Base-by-base conservation (phyloP, 768 basidiomycete genomes). In the Pisolithus tinctorius region DNA sequence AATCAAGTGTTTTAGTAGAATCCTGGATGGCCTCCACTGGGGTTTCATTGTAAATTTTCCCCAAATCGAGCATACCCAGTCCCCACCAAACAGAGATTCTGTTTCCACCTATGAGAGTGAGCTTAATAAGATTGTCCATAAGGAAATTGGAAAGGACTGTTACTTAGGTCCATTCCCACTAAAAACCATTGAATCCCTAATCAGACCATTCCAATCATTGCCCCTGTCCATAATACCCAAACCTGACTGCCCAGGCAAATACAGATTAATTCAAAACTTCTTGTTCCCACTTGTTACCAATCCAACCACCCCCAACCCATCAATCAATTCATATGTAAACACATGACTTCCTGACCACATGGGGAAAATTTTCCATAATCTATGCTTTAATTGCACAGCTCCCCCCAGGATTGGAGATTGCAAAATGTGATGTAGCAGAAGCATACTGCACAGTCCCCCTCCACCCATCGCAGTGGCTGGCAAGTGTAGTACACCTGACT, bases 311-410 rank as follows among this genome's bases (percentile, higher is more conserved):
- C 9, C 16, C 16, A 52, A 63, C 7, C n/a, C 58, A 10, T 74
- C 72, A 0, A 67, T 75, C 20, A 75, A 75, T 31, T 54, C 52
- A 0, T 16, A 39, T 4, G 68, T 78, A 6, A 42, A 70, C 69
- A 0, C 44, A 60, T 23, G 2, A 41, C 0, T 70, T 70, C 50
- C 14, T 52, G 2, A 46, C 56, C 1, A 47, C 69, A 0, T 55
- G 51, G n/a, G n/a, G n/a, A n/a, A n/a, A n/a, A 42, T 42, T 42
- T 23, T 20, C 20, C 9, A 4, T 42, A 10, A 20, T 42, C 20
- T 42, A 42, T 23, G 20, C 17, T 23, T 23, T 42, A n/a, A 42
- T 23, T 11, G 6, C 40, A 5, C 11, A 17, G 17, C n/a, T n/a
- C n/a, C n/a, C n/a, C n/a, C n/a, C n/a, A n/a, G n/a, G n/a, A n/a